Percentiles rank a stretch among this genome's conserved stretches.
Evolutionary conservation across 1,284 basidiomycete genomes (phyloP).

Genomic region (Papiliotrema fonsecae): DNA sequence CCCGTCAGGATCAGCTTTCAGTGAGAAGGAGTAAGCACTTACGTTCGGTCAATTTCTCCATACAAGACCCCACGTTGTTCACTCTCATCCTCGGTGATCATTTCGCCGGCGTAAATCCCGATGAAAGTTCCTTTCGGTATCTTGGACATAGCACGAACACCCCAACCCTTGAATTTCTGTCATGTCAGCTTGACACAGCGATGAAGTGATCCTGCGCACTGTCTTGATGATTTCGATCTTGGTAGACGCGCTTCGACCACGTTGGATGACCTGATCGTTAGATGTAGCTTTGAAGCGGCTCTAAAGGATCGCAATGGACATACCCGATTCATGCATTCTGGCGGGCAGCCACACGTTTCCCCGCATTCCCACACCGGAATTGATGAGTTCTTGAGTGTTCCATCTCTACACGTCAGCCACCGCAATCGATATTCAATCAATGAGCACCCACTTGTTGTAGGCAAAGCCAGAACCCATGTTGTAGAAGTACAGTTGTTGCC

Average conservation of each 20-base stretch:
- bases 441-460: conserved; percentile 52
- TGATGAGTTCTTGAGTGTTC: conserved; percentile 53
- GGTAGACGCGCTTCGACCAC: conserved; percentile 63
- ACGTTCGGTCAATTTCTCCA: conserved; percentile 66
- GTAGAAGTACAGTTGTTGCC: conserved; percentile 54
- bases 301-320: conserved; percentile 22
- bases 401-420: conserved; percentile 38
- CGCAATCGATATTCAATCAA: neutral
- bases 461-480: conserved; percentile 55
- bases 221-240: conserved; percentile 61
- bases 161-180: conserved; percentile 66
- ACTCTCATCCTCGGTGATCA: conserved; percentile 63
- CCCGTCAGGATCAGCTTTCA: neutral
- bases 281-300: neutral
- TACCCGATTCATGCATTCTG: conserved; percentile 76
- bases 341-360: conserved; percentile 69
- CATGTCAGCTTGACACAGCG: neutral
- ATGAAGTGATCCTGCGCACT: conserved; percentile 9
- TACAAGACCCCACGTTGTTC: conserved; percentile 66
- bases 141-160: conserved; percentile 61
- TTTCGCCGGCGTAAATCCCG: conserved; percentile 79
- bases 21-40: conserved; percentile 7
- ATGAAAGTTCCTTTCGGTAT: conserved; percentile 69
- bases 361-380: conserved; percentile 85
- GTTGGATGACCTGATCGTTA: conserved; percentile 66